phyloP scores from a whole-genome alignment of 2,329 filamentous ascomycete species.

The Trichocomaceae sp. region DNA sequence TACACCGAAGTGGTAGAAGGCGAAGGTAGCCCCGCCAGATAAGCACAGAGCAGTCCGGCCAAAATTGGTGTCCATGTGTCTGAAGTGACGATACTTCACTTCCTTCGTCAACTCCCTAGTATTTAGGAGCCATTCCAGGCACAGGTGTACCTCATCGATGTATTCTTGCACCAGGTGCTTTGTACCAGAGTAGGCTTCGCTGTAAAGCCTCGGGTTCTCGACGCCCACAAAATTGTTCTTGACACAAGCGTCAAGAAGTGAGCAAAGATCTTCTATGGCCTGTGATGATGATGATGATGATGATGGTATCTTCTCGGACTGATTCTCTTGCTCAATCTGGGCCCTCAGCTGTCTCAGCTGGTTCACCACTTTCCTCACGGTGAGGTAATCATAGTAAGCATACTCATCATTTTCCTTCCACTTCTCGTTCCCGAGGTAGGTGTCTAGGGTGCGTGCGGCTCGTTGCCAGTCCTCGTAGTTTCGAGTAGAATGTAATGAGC shows the following conservation, averaged over 20 bases:
- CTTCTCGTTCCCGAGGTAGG: slow-evolving; percentile 63
- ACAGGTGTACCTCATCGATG: slow-evolving; percentile 60
- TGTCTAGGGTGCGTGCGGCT: slow-evolving; percentile 72
- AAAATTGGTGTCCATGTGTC: slow-evolving; percentile 82
- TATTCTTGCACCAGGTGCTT: slow-evolving; percentile 89
- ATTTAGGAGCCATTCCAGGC: slow-evolving; percentile 60
- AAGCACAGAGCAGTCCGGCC: slow-evolving; percentile 88
- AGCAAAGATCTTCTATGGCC: slow-evolving; percentile 61
- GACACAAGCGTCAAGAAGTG: slow-evolving; percentile 78
- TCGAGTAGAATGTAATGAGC: slow-evolving; percentile 62
- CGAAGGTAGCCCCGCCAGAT: slow-evolving; percentile 88
- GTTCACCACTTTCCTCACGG: slow-evolving; percentile 67
- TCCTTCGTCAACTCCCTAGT: slow-evolving; percentile 62
- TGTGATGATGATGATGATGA: slow-evolving; percentile 9
- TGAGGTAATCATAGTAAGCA: slow-evolving; percentile 81
- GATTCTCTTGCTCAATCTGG: slow-evolving; percentile 36
- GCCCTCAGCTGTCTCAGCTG: slow-evolving; percentile 54
- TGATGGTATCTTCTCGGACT: slow-evolving; percentile 13
- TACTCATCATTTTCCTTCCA: slow-evolving; percentile 51
- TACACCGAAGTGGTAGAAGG: slow-evolving; percentile 95
- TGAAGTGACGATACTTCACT: slow-evolving; percentile 75
- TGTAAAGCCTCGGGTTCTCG: slow-evolving; percentile 91
- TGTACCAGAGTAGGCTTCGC: slow-evolving; percentile 96
- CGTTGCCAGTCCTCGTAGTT: slow-evolving; percentile 78
- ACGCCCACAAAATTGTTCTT: slow-evolving; percentile 97